Evolutionary conservation across 345 rosid species (phyloP), one percentile per base, ranked within the genome.

Genomic region (Schrenkiella parvula): DNA sequence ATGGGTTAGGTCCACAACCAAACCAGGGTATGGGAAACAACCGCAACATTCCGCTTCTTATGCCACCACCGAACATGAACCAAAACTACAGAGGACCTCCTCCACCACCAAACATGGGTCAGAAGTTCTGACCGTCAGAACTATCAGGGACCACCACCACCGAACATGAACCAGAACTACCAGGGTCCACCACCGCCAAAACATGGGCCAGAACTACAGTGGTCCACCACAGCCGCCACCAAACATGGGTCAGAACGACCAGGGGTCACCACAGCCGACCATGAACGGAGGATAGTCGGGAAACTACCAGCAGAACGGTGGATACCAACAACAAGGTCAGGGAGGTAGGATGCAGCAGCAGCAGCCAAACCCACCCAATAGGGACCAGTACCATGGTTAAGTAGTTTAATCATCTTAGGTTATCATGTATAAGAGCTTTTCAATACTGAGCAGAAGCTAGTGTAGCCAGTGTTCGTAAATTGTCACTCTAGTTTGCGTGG

Each of bases 341-440:
- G 47, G 38, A 23, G 70, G 76, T 63, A 70, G 70, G 25, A 64
- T 64, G 70, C 71, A 72, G 39, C 71, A 72, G 39, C 71, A 73
- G 77, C 66, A 0, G 76, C 68, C 15, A 21, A 54, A 67, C 70
- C 55, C 10, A 14, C 59, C 39, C 26, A 43, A 54, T 21, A 67
- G 25, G 63, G 35, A 13, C 3, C 58, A 25, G 12, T 43, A 52
- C 48, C 37, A 23, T 35, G 34, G 35, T 66, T 59, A 68, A 46
- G 58, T 42, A 53, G 81, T 46, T 34, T 51, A 62, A 38, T 37
- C 35, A 41, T 70, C 73, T 66, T 52, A 13, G 31, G 61, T 25
- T 15, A n/a, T 51, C 71, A 34, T 34, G 17, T 35, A 37, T 51
- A 66, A 5, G 48, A 66, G 35, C 35, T n/a, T 34, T 65, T 35